Percentiles rank a stretch among this genome's conserved stretches.
Conservation (phyloP, 139 green algal genomes). For the Axilococcus clingmanii region DNA sequence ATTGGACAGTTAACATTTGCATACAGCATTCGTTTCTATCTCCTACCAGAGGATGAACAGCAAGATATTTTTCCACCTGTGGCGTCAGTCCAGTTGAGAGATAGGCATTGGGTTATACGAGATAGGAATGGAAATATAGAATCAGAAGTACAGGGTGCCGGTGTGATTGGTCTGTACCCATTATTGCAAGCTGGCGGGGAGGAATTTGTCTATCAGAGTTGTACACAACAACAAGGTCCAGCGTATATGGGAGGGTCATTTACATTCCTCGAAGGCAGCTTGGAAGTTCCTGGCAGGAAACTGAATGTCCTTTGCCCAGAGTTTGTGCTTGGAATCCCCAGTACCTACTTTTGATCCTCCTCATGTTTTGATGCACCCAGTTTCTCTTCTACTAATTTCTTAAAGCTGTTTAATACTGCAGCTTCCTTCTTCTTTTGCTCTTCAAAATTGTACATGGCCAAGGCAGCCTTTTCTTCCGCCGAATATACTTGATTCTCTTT, state of each 20-base stretch:
- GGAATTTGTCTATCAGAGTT: slow-evolving; percentile 70
- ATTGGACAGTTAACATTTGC: slow-evolving; percentile 35
- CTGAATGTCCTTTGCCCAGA: no score
- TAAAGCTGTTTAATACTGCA: slow-evolving; percentile 81
- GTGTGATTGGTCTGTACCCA: slow-evolving; percentile 45
- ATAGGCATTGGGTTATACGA: slow-evolving; percentile 57
- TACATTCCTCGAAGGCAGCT: not conserved
- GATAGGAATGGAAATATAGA: slow-evolving; percentile 18
- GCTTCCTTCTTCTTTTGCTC: slow-evolving; percentile 91
- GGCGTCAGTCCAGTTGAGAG: slow-evolving; percentile 22
- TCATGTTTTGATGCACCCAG: slow-evolving; percentile 26
- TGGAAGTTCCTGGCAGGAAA: no score
- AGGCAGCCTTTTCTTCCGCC: slow-evolving; percentile 92
- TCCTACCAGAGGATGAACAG: slow-evolving; percentile 40
- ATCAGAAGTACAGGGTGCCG: slow-evolving; percentile 42
- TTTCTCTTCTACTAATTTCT: slow-evolving; percentile 59
- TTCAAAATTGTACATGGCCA: slow-evolving; percentile 98
- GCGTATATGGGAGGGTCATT: not conserved
- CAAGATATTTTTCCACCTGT: slow-evolving; percentile 1
- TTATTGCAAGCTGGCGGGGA: slow-evolving; percentile 30
- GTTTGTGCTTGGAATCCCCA: no score
- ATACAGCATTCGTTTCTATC: slow-evolving; percentile 54
- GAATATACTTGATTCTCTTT: slow-evolving; percentile 92
- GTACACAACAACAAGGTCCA: slow-evolving; percentile 28
- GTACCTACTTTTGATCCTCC: no score